Evolutionary conservation across 2,329 filamentous ascomycete genomes (phyloP).

Genomic region (Rutstroemia sp.): DNA sequence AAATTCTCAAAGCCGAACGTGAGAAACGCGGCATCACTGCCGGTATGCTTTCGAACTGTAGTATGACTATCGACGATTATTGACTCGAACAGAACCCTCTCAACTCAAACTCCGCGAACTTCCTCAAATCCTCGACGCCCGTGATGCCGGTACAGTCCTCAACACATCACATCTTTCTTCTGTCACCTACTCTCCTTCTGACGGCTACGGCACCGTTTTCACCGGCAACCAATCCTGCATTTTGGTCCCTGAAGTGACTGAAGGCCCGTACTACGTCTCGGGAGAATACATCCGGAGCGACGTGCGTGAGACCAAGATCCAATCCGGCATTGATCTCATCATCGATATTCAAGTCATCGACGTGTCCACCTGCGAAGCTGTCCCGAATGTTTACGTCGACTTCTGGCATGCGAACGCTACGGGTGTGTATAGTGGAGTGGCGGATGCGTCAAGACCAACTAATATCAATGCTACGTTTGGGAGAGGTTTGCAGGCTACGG

Average conservation of each 20-base stretch:
- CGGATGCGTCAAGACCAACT: slow-evolving; percentile 30
- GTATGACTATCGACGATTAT: too few relatives aligned
- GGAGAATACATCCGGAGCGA: slow-evolving; percentile 44
- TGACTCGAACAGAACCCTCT: slow-evolving; percentile 5
- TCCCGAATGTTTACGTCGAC: slow-evolving; percentile 41
- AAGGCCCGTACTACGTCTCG: slow-evolving; percentile 37
- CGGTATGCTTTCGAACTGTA: not conserved
- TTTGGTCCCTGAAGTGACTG: slow-evolving; percentile 29
- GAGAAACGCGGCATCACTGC: slow-evolving; percentile 9
- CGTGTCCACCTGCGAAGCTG: slow-evolving; percentile 43
- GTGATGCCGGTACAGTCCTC: slow-evolving; percentile 12
- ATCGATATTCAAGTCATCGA: slow-evolving; percentile 48
- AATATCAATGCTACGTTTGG: slow-evolving; percentile 36
- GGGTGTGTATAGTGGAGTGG: slow-evolving; percentile 43
- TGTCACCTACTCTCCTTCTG: slow-evolving; percentile 28
- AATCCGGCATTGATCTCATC: slow-evolving; percentile 26
- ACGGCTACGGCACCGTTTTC: slow-evolving; percentile 26
- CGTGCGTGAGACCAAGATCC: slow-evolving; percentile 30
- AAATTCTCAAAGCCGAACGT: slow-evolving; percentile 7
- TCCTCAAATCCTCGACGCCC: not conserved
- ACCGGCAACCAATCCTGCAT: slow-evolving; percentile 25
- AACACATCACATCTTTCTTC: slow-evolving; percentile 16
- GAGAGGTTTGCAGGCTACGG: slow-evolving; percentile 36
- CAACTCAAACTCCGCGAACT: slow-evolving; percentile 12
- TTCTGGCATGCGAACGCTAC: slow-evolving; percentile 43